Evolutionary conservation across 1,139 yeast genomes (phyloP), one percentile per base, ranked within the genome.

Genomic region (Yamadazyma dendronema): DNA sequence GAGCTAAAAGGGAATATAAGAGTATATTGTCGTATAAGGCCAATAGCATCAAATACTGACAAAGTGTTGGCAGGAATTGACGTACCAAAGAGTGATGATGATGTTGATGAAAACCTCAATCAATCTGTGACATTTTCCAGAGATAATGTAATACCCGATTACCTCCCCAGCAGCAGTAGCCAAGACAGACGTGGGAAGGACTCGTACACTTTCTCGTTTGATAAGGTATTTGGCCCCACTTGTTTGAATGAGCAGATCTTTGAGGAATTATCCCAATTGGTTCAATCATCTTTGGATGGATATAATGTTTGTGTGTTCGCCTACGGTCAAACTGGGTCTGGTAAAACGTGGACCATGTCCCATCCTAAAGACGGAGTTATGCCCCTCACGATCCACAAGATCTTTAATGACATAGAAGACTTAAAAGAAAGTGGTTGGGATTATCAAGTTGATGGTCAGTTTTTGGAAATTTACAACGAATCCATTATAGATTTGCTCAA

Each of bases 301-400:
- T 82, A 72, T 54, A 89, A 89, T 52, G 96, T 88, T 3, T 89
- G 97, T 57, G 89, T 92, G 2, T 89, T 92, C 65, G 96, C 98
- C 0, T 92, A 92, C 59, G 98, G 98, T 0, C 98, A 92, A 61
- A 92, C 98, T 0, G 97, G 98, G 0, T 89, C 97, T 0, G 98
- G 98, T 3, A 92, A 92, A 56, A 90, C 97, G 0, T 83, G 65
- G 56, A 92, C 98, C 0, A 92, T 92, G 98, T 77, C 94, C 1
- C 74, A 73, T 31, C 66, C 77, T 0, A 50, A 61, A 3, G 83
- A 81, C 52, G 98, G 98, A 16, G 80, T 92, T 72, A 87, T 90
- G 25, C 90, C 96, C 1, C 66, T 79, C 16, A 85, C 97, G 0
- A 73, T 90, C 4, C 59, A 66, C 6, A 87, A 84, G 52, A 84